Evolutionary conservation across 495 filamentous ascomycete genomes (phyloP), one percentile per base, ranked within the genome.

Genomic region (Chaetomium tenue): DNA sequence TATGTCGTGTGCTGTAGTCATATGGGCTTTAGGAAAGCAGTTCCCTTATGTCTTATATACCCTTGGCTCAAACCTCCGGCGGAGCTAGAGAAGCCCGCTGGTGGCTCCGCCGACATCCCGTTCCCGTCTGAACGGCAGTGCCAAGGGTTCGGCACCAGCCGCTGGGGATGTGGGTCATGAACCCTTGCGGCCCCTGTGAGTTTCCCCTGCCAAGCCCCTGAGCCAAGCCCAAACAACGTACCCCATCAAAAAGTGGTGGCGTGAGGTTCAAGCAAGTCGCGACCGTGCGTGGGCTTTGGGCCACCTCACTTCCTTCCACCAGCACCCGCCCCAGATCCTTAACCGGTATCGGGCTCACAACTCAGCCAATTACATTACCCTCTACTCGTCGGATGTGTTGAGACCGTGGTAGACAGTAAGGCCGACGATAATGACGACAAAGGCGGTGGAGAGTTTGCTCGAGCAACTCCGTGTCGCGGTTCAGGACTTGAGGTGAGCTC

Each of bases 391-490:
- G 15, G 16, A 58, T 58, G 37, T 25, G 22, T 7, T 65, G 47
- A 64, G 60, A 30, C n/a, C 22, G 8, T 48, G 18, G 15, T n/a
- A 20, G 44, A 28, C 42, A 55, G 0, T 28, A 26, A 62, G 7
- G 55, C 46, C 33, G 33, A 39, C 64, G 46, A 67, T n/a, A 64
- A 55, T 64, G 62, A 33, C 60, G 42, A 39, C 59, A 52, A 61
- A 71, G 39, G 53, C 48, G 15, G 60, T 44, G 0, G 39, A 30
- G 26, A 65, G 60, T 39, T 25, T 71, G 61, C 57, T 70, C 6
- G 52, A 63, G 60, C 69, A 70, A 67, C 69, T 73, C 25, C 67
- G 61, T 16, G 20, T 53, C 20, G 67, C 63, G 6, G 12, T 66
- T 3, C 57, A 68, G 40, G 57, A 70, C 25, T 54, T 50, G 8